A percentile compares a stretch with the other conserved stretches of the same genome.
These are phyloP conservation scores for Wallacemonas rigidus DNA, from an alignment of 208 protist species.

Conservation along the genomic window DNA sequence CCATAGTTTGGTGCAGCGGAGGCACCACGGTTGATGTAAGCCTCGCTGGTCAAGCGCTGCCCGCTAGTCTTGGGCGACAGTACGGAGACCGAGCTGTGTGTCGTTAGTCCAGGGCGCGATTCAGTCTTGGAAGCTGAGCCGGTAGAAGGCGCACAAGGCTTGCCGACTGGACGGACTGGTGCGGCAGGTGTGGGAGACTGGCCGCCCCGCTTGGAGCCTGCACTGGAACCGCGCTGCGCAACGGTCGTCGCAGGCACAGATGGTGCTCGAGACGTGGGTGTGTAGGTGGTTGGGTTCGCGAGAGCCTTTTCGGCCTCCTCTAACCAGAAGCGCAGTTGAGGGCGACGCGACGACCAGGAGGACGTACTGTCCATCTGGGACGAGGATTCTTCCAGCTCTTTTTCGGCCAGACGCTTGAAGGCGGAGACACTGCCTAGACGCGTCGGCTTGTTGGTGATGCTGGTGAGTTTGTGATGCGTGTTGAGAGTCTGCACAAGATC, in stretches of 20 bases:
- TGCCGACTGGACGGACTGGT: not conserved
- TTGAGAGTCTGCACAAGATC: slow-evolving; percentile 46
- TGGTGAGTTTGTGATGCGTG: slow-evolving; percentile 50
- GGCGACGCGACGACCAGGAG: not conserved
- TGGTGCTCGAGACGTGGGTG: not conserved
- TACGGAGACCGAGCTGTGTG: slow-evolving; percentile 10
- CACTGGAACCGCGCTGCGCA: too few relatives aligned
- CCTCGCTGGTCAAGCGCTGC: slow-evolving; percentile 5
- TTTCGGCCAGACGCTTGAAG: slow-evolving; percentile 49
- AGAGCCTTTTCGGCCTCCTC: slow-evolving; percentile 5
- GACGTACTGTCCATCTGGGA: slow-evolving; percentile 1
- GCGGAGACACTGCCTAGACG: slow-evolving; percentile 45
- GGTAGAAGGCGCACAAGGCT: not conserved
- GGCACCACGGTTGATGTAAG: slow-evolving; percentile 35
- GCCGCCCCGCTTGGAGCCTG: not conserved
- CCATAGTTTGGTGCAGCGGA: slow-evolving; percentile 13
- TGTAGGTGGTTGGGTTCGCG: slow-evolving; percentile 13
- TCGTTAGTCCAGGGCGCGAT: not conserved
- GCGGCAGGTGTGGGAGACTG: not conserved
- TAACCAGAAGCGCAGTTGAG: not conserved
- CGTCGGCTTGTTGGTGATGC: slow-evolving; percentile 43
- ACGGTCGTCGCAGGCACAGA: too few relatives aligned
- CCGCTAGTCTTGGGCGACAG: slow-evolving; percentile 14
- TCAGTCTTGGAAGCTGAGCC: not conserved
- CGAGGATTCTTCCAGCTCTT: slow-evolving; percentile 28